A percentile compares a stretch with the other conserved stretches of the same genome.
Conservation (phyloP, 2,329 filamentous ascomycete genomes). For the Calonectria montana region DNA sequence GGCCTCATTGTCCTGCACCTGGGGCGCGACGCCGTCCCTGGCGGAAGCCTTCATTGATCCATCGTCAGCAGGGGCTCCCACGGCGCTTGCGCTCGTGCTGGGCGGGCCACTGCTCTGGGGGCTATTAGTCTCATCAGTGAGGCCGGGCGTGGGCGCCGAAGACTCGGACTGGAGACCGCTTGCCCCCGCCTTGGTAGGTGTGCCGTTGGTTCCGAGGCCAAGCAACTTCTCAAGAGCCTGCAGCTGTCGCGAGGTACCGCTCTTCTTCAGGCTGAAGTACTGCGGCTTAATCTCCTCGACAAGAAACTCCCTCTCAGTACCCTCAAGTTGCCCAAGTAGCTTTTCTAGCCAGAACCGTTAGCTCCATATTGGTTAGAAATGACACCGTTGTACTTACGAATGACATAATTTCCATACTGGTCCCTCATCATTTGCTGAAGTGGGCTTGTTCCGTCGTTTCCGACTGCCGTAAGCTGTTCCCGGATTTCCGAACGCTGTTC, state of each 20-base stretch:
- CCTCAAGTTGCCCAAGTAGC: constrained; percentile 73
- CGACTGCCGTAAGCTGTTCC: constrained; percentile 67
- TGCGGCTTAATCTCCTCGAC: constrained; percentile 73
- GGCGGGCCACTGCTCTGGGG: constrained; percentile 74
- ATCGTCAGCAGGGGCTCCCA: constrained; percentile 51
- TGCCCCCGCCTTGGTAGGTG: constrained; percentile 39
- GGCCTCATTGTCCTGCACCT: constrained; percentile 47
- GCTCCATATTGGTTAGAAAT: background rate
- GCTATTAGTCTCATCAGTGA: constrained; percentile 77
- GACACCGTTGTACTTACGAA: constrained; percentile 75
- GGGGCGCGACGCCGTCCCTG: constrained; percentile 29
- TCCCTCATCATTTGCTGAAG: constrained; percentile 86
- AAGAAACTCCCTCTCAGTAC: constrained; percentile 68
- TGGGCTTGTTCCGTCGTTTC: constrained; percentile 75
- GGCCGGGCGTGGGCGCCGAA: constrained; percentile 70
- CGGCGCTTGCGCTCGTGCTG: constrained; percentile 70
- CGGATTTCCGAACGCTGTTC: constrained; percentile 79
- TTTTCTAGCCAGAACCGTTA: constrained; percentile 72
- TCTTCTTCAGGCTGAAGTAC: constrained; percentile 71
- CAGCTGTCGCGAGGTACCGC: constrained; percentile 71
- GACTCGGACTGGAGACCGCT: constrained; percentile 59
- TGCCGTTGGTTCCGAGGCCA: constrained; percentile 37
- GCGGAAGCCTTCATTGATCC: constrained; percentile 37
- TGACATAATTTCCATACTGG: constrained; percentile 94
- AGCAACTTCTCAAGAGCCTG: constrained; percentile 51